Evolutionary conservation across 345 rosid species (phyloP), one percentile per base, ranked within the genome.

Genomic region (Hibiscus trionum): DNA sequence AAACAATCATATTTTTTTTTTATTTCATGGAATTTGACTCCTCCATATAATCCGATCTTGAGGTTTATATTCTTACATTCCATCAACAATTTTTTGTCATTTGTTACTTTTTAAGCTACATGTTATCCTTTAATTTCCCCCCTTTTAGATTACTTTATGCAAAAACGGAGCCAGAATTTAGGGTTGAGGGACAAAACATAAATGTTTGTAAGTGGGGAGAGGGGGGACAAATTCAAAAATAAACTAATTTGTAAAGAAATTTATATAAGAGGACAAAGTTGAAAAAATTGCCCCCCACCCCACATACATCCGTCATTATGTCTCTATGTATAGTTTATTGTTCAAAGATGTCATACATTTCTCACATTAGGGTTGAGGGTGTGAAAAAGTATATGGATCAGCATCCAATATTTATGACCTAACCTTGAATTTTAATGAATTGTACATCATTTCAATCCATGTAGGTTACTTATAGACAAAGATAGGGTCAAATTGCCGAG

Each of bases 21-120:
- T 37, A 37, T 12, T 49, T 5, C 24, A 67, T 49, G 71, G 71
- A 67, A 67, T 67, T 67, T 67, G 71, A 67, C 71, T 50, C 33
- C 60, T 53, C n/a, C 16, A 0, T n/a, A 0, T n/a, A n/a, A 29
- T 29, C 27, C 39, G 50, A 50, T 60, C 44, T 68, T 53, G 60
- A 50, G 9, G 59, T 50, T 16, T 29, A 16, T n/a, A 31, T 50
- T 69, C 72, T 31, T 50, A 27, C 60, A 69, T 69, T 69, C 60
- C n/a, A 14, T 68, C 59, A 5, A 15, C 26, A 26, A 49, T 27
- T 47, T 47, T 67, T 14, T 47, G 71, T 49, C 46, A 50, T 68
- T 49, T n/a, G 4, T 49, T 26, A 16, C 58, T 7, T 39, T 39
- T 27, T 50, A 35, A 35, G 26, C 56, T 66, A 61, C 14, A 46